Evolutionary conservation across 192 early-diverging fungal species (phyloP).

Genomic region (Gaertneriomyces semiglobifer): DNA sequence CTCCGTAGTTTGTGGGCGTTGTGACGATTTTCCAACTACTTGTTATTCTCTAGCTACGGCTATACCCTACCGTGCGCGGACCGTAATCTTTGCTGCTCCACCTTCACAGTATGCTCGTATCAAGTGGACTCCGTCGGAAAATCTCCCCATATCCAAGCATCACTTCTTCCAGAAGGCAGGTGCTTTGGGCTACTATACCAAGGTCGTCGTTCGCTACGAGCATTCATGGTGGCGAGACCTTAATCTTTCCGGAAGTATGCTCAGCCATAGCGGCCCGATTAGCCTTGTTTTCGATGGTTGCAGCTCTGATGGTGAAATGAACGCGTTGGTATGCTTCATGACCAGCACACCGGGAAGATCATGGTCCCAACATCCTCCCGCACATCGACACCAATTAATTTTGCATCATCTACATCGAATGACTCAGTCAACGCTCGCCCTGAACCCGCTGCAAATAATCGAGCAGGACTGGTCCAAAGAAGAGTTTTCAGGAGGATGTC

Average conservation of each 20-base stretch:
- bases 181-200: conserved; percentile 12
- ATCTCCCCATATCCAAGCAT: neutral
- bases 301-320: neutral
- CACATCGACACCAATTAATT: neutral
- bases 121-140: neutral
- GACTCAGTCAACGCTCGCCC: neutral
- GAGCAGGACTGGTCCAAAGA: conserved; percentile 4
- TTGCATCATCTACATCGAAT: neutral
- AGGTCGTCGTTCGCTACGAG: conserved; percentile 3
- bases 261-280: neutral
- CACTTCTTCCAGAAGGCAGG: neutral
- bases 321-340: neutral
- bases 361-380: conserved; percentile 7
- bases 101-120: conserved; percentile 6
- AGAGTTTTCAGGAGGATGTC: conserved; percentile 4
- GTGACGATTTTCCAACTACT: neutral
- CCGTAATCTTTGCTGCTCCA: conserved; percentile 8
- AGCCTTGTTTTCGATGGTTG: conserved; percentile 4
- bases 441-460: neutral
- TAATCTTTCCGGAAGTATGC: neutral
- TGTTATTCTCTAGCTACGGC: neutral
- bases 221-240: conserved; percentile 1
- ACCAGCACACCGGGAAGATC: neutral
- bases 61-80: neutral
- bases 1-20: neutral